phyloP scores from a whole-genome alignment of 1,284 basidiomycete species.

The Cutaneotrichosporon mucoides region DNA sequence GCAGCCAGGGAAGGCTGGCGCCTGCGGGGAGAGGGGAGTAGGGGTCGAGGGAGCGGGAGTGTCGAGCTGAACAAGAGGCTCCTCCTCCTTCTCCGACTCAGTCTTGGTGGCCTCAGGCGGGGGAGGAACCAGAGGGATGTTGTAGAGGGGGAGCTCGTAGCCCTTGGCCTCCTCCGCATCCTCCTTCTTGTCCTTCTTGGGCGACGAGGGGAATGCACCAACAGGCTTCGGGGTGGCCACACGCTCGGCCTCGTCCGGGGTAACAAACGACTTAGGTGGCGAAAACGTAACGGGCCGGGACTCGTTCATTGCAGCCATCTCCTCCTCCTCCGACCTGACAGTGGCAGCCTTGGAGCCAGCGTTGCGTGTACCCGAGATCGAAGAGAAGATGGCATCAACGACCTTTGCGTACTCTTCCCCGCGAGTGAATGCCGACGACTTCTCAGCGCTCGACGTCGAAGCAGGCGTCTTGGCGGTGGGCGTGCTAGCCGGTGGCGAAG shows the following conservation, averaged over 20 bases:
- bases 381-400: conserved; percentile 12
- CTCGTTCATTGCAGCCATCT: conserved; percentile 2
- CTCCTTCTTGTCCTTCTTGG: conserved; percentile 1
- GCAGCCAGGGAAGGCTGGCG: neutral
- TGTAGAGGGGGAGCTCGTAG: neutral
- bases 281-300: neutral
- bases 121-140: neutral
- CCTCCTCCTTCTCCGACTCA: neutral
- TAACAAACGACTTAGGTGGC: neutral
- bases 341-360: neutral
- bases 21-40: neutral
- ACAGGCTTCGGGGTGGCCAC: conserved; percentile 6
- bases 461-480: neutral
- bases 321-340: conserved; percentile 14
- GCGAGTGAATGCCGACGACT: conserved; percentile 2
- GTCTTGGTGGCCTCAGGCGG: neutral
- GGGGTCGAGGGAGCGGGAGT: neutral
- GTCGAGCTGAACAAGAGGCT: neutral
- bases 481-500: neutral
- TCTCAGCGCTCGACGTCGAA: neutral
- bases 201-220: conserved; percentile 5
- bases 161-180: neutral
- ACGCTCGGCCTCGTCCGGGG: neutral
- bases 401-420: conserved; percentile 17
- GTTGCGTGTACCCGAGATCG: conserved; percentile 1